Evolutionary conservation across 148 eudicot species (phyloP).

Genomic region (Arbutus unedo): DNA sequence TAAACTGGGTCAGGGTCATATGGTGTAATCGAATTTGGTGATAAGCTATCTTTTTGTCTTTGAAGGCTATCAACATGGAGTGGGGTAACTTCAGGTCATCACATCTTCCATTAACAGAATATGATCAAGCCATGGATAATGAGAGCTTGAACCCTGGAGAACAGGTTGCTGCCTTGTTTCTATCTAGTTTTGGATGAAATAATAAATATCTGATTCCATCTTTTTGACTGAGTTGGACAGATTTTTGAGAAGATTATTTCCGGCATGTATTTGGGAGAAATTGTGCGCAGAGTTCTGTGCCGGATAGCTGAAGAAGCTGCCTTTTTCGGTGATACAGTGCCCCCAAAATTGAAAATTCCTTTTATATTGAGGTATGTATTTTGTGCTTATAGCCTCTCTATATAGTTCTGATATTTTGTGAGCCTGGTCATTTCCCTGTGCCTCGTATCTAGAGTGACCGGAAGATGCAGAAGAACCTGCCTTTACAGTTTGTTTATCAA

Average conservation of each 20-base stretch:
- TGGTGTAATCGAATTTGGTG: background rate
- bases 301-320: conserved; percentile 83
- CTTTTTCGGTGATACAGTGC: conserved; percentile 78
- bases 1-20: background rate
- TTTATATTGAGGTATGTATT: conserved; percentile 39
- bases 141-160: conserved; percentile 92
- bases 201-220: conserved; percentile 3
- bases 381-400: background rate
- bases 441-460: background rate
- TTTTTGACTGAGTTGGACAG: conserved; percentile 32
- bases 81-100: conserved; percentile 91
- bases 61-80: conserved; percentile 89
- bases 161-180: conserved; percentile 43
- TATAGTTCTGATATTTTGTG: background rate
- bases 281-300: conserved; percentile 71
- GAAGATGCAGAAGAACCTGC: background rate
- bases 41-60: conserved; percentile 1
- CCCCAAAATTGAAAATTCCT: conserved; percentile 60
- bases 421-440: background rate
- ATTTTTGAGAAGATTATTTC: conserved; percentile 90
- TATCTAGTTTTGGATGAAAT: background rate
- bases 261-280: conserved; percentile 96
- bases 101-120: conserved; percentile 78
- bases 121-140: conserved; percentile 60
- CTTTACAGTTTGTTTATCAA: background rate